These are phyloP conservation scores for Begonia masoniana DNA, from an alignment of 306 rosid genomes.

Conservation along the genomic window DNA sequence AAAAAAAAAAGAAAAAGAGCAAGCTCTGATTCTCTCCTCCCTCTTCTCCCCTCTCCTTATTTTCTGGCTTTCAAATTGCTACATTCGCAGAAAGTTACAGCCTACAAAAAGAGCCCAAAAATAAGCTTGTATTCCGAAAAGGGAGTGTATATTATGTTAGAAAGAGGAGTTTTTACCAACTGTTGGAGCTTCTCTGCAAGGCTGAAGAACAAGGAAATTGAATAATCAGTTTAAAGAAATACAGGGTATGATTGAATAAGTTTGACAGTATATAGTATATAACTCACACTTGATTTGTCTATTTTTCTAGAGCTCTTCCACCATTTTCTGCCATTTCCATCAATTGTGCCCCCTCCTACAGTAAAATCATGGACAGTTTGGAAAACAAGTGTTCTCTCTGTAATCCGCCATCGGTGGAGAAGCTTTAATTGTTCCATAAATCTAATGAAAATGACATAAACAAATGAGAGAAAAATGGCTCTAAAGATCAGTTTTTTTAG, in stretches of 20 bases:
- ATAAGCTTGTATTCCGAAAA: too few relatives aligned
- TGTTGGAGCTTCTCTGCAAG: slow-evolving; percentile 58
- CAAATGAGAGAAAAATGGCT: neutral
- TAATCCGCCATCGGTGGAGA: slow-evolving; percentile 39
- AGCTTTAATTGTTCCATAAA: slow-evolving; percentile 59
- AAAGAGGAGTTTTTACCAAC: slow-evolving; percentile 31
- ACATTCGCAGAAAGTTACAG: slow-evolving; percentile 55
- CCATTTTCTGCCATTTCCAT: slow-evolving; percentile 79
- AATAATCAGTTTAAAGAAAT: neutral
- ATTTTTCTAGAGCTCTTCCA: slow-evolving; percentile 77
- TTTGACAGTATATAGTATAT: neutral
- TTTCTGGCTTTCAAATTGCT: slow-evolving; percentile 16
- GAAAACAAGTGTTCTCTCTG: slow-evolving; percentile 30
- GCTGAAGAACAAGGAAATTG: slow-evolving; percentile 30
- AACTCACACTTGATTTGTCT: slow-evolving; percentile 36
- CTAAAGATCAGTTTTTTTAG: neutral
- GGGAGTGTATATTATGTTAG: too few relatives aligned
- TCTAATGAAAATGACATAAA: slow-evolving; percentile 15
- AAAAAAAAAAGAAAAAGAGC: too few relatives aligned
- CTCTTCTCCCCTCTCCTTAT: too few relatives aligned
- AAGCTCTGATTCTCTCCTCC: too few relatives aligned
- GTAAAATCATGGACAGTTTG: slow-evolving; percentile 17
- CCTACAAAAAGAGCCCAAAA: slow-evolving; percentile 21
- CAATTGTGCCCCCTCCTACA: slow-evolving; percentile 57
- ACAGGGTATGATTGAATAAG: neutral